phyloP scores from a whole-genome alignment of 1,139 yeast species.

The Zhuliangozyma parablackwelliae region DNA sequence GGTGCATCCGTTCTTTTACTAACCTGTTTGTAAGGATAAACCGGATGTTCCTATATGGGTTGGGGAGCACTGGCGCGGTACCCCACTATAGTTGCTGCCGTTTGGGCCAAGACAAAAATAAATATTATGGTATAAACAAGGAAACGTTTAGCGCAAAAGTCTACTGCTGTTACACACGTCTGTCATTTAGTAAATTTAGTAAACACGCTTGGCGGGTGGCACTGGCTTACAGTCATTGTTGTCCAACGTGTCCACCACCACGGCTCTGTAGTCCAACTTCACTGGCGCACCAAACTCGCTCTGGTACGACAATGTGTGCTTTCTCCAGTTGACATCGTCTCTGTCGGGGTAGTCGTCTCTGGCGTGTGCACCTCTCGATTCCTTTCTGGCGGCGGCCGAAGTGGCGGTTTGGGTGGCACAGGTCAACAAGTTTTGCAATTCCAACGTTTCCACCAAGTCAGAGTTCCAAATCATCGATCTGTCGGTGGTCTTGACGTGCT shows the following conservation, averaged over 20 bases:
- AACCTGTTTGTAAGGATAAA: no score
- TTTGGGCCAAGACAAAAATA: no score
- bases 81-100: no score
- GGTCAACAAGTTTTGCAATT: slow-evolving; percentile 91
- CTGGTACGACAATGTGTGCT: slow-evolving; percentile 95
- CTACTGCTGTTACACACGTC: no score
- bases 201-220: slow-evolving; percentile 94
- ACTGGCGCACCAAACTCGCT: slow-evolving; percentile 64
- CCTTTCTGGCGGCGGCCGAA: slow-evolving; percentile 92
- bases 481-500: slow-evolving; percentile 75
- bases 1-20: no score
- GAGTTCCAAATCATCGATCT: slow-evolving; percentile 99
- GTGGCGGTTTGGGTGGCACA: slow-evolving; percentile 96
- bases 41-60: no score
- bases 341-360: slow-evolving; percentile 96
- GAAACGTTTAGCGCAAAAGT: no score
- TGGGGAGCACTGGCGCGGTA: no score
- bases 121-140: no score
- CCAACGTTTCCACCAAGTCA: slow-evolving; percentile 92
- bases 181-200: no score
- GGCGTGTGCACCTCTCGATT: slow-evolving; percentile 99
- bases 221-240: slow-evolving; percentile 89
- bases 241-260: slow-evolving; percentile 78
- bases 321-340: slow-evolving; percentile 96
- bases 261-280: slow-evolving; percentile 78